Evolutionary conservation across 768 basidiomycete species (phyloP), one percentile per base, ranked within the genome.

Genomic region (Russula abietina): DNA sequence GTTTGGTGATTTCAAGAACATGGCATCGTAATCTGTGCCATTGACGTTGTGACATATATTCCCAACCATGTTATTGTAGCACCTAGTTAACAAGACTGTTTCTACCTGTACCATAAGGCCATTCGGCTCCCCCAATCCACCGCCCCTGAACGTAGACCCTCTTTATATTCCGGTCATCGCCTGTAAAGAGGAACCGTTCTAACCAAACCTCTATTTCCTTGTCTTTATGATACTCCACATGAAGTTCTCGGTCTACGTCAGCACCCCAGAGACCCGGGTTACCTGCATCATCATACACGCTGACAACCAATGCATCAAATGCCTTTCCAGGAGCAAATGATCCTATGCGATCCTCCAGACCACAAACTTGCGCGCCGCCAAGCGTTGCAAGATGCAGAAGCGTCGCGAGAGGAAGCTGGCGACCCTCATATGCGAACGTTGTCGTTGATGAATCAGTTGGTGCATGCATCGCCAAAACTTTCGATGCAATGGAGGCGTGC

Each of bases 301-400:
- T 83, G 26, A 96, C 84, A 4, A 91, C 66, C 9, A 98, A 75
- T 0, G 96, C 96, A 71, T 98, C 96, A 70, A 98, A 98, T 65
- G 84, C 86, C 75, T 93, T 96, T 2, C 92, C 93, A 3, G 78
- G 76, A 16, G 77, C 78, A 65, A 98, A 91, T 19, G 86, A 88
- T 8, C 96, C 96, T 17, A 90, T 79, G 45, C 77, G 80, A 28
- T 82, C 74, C 57, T 83, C 79, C 12, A 97, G 74, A 55, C 79
- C 78, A 70, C 93, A 95, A 0, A 98, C 85, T 26, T 83, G 79
- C 1, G 96, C 96, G 1, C 96, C 96, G 38, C 96, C 96, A 26
- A 88, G 76, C 4, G 96, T 98, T 10, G 96, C 95, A 57, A 98
- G 86, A 77, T 93, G 88, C 60, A 98, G 78, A 57, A 97, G 78